A percentile compares a stretch with the other conserved stretches of the same genome.
Evolutionary conservation across 176 grass and related monocot species (phyloP).

Genomic region (Dactylis glomerata): DNA sequence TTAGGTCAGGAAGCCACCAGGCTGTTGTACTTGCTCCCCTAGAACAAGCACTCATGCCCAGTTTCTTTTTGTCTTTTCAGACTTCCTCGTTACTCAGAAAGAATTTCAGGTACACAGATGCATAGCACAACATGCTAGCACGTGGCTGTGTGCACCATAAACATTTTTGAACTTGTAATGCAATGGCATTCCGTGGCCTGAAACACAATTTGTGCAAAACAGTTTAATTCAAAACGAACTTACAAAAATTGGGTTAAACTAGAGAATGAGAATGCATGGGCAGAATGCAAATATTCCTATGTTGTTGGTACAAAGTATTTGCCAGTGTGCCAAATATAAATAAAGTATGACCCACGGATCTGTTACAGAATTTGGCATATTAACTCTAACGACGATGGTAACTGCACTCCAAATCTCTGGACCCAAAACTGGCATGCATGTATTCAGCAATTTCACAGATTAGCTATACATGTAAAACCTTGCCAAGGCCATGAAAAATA

Average conservation of each 20-base stretch:
- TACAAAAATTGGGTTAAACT: too few species aligned
- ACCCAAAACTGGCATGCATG: constrained; percentile 12
- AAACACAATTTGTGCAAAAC: background rate
- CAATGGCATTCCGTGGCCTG: background rate
- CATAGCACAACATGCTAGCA: background rate
- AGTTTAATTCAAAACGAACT: background rate
- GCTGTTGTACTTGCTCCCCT: constrained; percentile 26
- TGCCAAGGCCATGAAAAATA: constrained; percentile 15
- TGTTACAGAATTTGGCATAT: background rate
- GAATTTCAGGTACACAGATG: background rate
- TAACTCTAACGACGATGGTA: background rate
- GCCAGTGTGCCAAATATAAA: background rate
- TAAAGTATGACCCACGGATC: background rate
- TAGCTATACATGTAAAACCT: constrained; percentile 27
- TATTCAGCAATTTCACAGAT: background rate
- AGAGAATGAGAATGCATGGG: background rate
- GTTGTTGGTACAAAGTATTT: background rate
- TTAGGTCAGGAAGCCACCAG: constrained; percentile 5
- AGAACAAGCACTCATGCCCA: background rate
- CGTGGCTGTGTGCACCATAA: background rate
- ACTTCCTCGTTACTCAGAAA: background rate
- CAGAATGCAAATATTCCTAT: background rate
- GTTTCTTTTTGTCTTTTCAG: background rate
- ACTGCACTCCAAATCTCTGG: background rate
- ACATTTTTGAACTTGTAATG: background rate